Evolutionary conservation across 306 rosid species (phyloP).

Genomic region (Rubus parviflorus): DNA sequence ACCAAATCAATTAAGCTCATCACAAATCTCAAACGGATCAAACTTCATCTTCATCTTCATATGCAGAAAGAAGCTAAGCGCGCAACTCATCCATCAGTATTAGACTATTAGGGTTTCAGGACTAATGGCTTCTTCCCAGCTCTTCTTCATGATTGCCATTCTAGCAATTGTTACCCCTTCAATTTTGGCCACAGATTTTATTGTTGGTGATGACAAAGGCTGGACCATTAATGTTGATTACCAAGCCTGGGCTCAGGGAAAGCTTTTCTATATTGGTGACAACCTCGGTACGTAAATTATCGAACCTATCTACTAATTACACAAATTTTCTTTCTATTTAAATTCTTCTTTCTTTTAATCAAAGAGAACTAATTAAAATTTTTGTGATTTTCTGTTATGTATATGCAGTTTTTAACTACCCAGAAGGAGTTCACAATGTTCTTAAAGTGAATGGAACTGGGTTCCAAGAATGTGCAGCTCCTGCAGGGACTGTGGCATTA

Average conservation of each 20-base stretch:
- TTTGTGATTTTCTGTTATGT: too few species aligned
- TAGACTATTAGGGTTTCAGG: too few species aligned
- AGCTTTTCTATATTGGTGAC: constrained; percentile 35
- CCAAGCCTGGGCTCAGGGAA: constrained; percentile 37
- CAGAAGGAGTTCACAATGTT: constrained; percentile 30
- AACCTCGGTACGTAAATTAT: constrained; percentile 27
- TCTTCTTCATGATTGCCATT: constrained; percentile 19
- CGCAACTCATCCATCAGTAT: too few species aligned
- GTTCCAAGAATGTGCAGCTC: constrained; percentile 26
- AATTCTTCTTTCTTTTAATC: not conserved
- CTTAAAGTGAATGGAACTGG: constrained; percentile 35
- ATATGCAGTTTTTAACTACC: constrained; percentile 38
- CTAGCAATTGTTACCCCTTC: constrained; percentile 22
- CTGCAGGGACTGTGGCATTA: constrained; percentile 6
- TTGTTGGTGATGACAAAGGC: constrained; percentile 37
- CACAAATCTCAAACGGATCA: not conserved
- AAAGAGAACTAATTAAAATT: too few species aligned
- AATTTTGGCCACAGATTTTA: constrained; percentile 19
- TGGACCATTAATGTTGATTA: constrained; percentile 31
- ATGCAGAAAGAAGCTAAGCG: not conserved
- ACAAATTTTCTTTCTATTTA: too few species aligned
- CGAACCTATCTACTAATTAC: not conserved
- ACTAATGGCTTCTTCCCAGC: constrained; percentile 27
- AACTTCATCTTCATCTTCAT: not conserved
- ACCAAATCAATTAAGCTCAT: not conserved